Evolutionary conservation across 306 rosid genomes (phyloP), one percentile per base, ranked within the genome.

Genomic region (Quercus parvula): DNA sequence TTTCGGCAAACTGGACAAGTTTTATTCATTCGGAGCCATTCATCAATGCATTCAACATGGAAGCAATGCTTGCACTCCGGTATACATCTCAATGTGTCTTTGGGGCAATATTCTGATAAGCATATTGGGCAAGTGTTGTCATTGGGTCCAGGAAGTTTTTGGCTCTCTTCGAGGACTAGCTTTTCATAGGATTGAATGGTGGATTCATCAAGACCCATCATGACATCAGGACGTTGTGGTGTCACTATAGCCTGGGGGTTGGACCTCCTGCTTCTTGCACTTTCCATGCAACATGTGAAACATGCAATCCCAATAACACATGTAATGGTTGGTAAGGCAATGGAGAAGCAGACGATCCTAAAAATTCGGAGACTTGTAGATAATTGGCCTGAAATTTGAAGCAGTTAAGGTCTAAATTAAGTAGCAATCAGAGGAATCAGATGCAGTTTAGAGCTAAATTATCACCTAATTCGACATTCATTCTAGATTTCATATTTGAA

Each of bases 41-140:
- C 88, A 56, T 91, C 98, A 3, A 91, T 85, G 78, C 94, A 91
- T 24, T 87, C 90, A 2, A 85, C 89, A 81, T 91, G 98, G 83
- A 90, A 93, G 84, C 97, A 87, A 73, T 91, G 97, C 49, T 76
- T 77, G 80, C 98, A 93, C 73, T 90, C 89, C 0, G 97, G 97
- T 63, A 93, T 90, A 81, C 91, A 91, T 86, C 91, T 79, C n/a
- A 91, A 67, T 0, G 91, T 86, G 27, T 93, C 98, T 75, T 89
- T 84, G 72, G 68, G 77, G 58, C 82, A 83, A 67, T 91, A 93
- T 74, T 93, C 98, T 1, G 89, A 84, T 25, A 91, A 75, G 81
- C 98, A 93, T 84, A 93, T 93, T 0, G 94, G 77, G 49, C 97
- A 93, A 56, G 83, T 84, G 57, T 62, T 82, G 24, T 84, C 91